These are phyloP conservation scores for Phytophthora cryptogea DNA, from an alignment of 352 stramenopile genomes.

Conservation along the genomic window DNA sequence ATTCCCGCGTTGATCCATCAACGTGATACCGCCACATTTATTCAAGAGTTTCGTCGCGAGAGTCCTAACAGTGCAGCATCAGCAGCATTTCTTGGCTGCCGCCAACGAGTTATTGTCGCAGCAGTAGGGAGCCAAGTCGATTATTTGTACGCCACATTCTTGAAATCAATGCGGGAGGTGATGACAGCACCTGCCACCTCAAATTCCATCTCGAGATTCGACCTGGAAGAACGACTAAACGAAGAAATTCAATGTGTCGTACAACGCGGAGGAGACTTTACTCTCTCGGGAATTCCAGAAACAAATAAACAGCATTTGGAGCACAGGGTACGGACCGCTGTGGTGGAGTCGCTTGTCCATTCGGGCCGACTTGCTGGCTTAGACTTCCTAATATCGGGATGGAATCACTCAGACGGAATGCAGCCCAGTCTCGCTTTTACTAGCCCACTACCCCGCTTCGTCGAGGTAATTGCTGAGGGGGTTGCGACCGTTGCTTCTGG, in stretches of 20 bases:
- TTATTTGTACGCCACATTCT: conserved; percentile 48
- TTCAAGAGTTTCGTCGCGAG: conserved; percentile 51
- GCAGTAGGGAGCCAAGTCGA: conserved; percentile 51
- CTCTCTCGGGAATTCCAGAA: conserved; percentile 43
- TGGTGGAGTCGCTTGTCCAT: conserved; percentile 56
- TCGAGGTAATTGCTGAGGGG: conserved; percentile 66
- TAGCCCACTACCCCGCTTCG: conserved; percentile 54
- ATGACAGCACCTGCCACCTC: conserved; percentile 30
- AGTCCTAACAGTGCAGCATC: conserved; percentile 29
- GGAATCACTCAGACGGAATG: conserved; percentile 30
- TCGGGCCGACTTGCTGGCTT: conserved; percentile 51
- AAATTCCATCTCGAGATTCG: conserved; percentile 20
- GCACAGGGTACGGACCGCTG: conserved; percentile 37
- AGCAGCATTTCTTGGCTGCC: conserved; percentile 49
- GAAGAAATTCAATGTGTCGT: conserved; percentile 55
- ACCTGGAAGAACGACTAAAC: conserved; percentile 60
- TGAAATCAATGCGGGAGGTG: conserved; percentile 40
- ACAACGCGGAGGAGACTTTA: conserved; percentile 38
- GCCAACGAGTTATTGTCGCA: conserved; percentile 40
- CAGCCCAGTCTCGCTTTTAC: conserved; percentile 30
- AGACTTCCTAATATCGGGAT: conserved; percentile 63
- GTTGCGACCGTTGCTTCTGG: conserved; percentile 53
- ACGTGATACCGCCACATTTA: conserved; percentile 50
- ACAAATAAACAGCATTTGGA: conserved; percentile 47
- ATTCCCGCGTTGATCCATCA: conserved; percentile 64